Evolutionary conservation across 371 early-diverging fungal genomes (phyloP).

Genomic region (Choanephora cucurbitarum): DNA sequence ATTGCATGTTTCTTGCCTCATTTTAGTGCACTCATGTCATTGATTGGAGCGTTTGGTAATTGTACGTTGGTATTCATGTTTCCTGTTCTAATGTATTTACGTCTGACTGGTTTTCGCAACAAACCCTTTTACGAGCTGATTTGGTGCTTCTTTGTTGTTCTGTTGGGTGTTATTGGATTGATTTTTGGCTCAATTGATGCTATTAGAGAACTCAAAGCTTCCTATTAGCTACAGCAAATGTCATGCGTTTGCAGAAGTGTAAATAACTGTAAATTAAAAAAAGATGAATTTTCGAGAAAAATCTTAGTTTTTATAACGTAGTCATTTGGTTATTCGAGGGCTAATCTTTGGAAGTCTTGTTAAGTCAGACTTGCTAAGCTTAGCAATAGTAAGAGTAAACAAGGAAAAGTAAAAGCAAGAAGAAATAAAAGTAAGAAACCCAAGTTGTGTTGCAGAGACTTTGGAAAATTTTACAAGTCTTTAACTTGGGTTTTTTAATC

Average conservation of each 20-base stretch:
- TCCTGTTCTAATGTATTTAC: constrained; percentile 78
- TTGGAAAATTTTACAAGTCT: too few species aligned
- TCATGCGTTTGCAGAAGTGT: not conserved
- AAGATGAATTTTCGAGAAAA: too few species aligned
- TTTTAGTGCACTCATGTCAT: constrained; percentile 81
- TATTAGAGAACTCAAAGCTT: constrained; percentile 40
- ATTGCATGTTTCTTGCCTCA: constrained; percentile 75
- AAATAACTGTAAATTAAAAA: not conserved
- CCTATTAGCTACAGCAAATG: not conserved
- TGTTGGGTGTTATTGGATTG: constrained; percentile 71
- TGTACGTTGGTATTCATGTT: constrained; percentile 82
- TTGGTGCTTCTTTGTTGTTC: constrained; percentile 60
- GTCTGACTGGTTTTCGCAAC: constrained; percentile 65
- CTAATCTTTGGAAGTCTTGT: too few species aligned
- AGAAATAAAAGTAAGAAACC: too few species aligned
- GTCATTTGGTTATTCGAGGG: too few species aligned
- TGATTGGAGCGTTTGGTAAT: constrained; percentile 81
- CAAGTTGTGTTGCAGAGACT: too few species aligned
- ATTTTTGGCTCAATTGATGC: constrained; percentile 78
- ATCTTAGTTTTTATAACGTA: too few species aligned
- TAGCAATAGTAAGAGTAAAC: too few species aligned
- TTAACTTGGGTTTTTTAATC: too few species aligned
- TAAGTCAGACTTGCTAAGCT: too few species aligned
- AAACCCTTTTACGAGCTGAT: constrained; percentile 60
- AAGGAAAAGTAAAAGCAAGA: too few species aligned